Evolutionary conservation across 306 rosid genomes (phyloP).

Genomic region (Lathyrus sativus): DNA sequence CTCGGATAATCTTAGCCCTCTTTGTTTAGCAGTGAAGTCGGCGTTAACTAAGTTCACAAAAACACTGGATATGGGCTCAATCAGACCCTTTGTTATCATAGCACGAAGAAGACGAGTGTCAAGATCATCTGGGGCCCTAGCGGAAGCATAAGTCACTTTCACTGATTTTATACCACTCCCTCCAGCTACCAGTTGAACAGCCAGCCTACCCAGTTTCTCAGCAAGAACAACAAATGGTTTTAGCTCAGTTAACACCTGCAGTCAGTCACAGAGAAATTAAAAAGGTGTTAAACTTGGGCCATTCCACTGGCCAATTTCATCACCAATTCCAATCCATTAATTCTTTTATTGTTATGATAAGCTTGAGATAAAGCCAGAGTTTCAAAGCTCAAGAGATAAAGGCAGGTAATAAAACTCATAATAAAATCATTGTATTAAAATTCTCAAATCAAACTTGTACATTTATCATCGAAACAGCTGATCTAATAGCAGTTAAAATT

Average conservation of each 20-base stretch:
- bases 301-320: background rate
- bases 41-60: constrained; percentile 95
- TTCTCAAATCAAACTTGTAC: constrained; percentile 18
- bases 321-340: constrained; percentile 15
- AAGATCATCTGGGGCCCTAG: constrained; percentile 95
- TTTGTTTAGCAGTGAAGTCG: constrained; percentile 95
- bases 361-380: constrained; percentile 4
- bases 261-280: constrained; percentile 7
- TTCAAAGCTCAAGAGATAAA: background rate
- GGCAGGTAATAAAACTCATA: background rate
- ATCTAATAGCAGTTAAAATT: background rate
- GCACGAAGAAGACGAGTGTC: constrained; percentile 98
- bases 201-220: constrained; percentile 92
- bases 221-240: constrained; percentile 91
- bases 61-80: constrained; percentile 91
- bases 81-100: constrained; percentile 96
- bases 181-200: constrained; percentile 95
- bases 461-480: background rate
- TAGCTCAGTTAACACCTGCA: constrained; percentile 80
- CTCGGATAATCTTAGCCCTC: constrained; percentile 88
- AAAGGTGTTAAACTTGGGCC: constrained; percentile 13
- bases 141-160: constrained; percentile 81
- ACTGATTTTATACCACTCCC: constrained; percentile 95
- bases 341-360: background rate
- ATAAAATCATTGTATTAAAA: constrained; percentile 8